Evolutionary conservation across 768 basidiomycete species (phyloP).

Genomic region (Gymnopilus junonius): DNA sequence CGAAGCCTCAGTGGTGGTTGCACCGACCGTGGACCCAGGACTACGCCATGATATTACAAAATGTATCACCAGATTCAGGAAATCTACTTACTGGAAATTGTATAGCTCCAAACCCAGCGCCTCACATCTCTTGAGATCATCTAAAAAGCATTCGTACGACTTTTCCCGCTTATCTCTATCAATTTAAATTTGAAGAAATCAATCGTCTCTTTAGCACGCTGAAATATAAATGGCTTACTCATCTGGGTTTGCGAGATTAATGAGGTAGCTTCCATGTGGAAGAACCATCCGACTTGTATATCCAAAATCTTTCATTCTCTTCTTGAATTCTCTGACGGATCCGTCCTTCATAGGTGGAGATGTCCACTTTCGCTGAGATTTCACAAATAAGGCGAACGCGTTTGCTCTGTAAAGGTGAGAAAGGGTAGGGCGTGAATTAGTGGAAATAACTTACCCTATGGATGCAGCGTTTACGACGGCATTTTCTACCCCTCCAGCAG

Average conservation of each 20-base stretch:
- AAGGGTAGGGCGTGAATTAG: not conserved
- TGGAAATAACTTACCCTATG: slow-evolving; percentile 75
- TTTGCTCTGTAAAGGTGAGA: slow-evolving; percentile 59
- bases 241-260: slow-evolving; percentile 85
- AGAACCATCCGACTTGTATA: slow-evolving; percentile 69
- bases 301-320: slow-evolving; percentile 59
- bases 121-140: slow-evolving; percentile 81
- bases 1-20: slow-evolving; percentile 60
- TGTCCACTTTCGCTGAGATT: slow-evolving; percentile 83
- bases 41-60: slow-evolving; percentile 27
- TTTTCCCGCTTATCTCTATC: slow-evolving; percentile 67
- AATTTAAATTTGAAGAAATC: not conserved
- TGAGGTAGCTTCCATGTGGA: slow-evolving; percentile 85
- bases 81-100: slow-evolving; percentile 80
- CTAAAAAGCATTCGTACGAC: slow-evolving; percentile 79
- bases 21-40: slow-evolving; percentile 85
- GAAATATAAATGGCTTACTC: slow-evolving; percentile 43
- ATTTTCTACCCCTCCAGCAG: slow-evolving; percentile 81
- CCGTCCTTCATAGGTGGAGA: slow-evolving; percentile 59
- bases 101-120: slow-evolving; percentile 75
- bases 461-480: slow-evolving; percentile 69
- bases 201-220: not conserved
- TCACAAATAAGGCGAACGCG: slow-evolving; percentile 83
- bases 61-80: not conserved
- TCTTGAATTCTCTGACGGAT: slow-evolving; percentile 62